phyloP scores from a whole-genome alignment of 768 basidiomycete genomes.

The Xanthoconium purpureum region DNA sequence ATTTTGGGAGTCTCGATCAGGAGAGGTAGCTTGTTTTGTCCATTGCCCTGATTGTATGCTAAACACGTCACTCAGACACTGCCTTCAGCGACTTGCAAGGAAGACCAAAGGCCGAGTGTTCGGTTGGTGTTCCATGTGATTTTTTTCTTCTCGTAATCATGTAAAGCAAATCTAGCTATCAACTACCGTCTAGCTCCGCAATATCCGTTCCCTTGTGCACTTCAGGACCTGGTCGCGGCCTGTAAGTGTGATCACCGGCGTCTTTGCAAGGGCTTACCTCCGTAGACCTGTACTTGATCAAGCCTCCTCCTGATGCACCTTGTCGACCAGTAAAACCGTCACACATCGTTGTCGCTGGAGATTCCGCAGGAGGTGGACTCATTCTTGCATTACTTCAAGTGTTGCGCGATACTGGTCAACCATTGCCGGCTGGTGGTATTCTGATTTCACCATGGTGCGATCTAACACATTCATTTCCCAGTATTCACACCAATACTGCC shows the following conservation, averaged over 20 bases:
- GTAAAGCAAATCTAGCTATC: constrained; percentile 48
- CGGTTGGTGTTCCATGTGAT: constrained; percentile 38
- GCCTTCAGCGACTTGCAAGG: constrained; percentile 80
- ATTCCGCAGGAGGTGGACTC: constrained; percentile 91
- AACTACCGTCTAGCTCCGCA: constrained; percentile 91
- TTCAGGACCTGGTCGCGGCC: constrained; percentile 86
- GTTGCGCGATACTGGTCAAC: constrained; percentile 80
- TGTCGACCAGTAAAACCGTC: constrained; percentile 80
- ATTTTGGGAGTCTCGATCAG: constrained; percentile 78
- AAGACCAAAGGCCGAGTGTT: constrained; percentile 93
- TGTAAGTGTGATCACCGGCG: constrained; percentile 46
- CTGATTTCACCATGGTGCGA: constrained; percentile 93
- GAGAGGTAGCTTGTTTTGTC: constrained; percentile 46
- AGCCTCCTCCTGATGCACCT: constrained; percentile 74
- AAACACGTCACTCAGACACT: constrained; percentile 43
- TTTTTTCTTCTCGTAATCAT: neutral
- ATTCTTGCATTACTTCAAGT: constrained; percentile 80
- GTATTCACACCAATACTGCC: constrained; percentile 77
- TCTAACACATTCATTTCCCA: constrained; percentile 94
- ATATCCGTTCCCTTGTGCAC: constrained; percentile 91
- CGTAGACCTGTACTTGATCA: constrained; percentile 81
- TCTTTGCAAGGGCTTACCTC: neutral
- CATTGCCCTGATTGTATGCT: constrained; percentile 4
- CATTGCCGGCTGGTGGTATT: constrained; percentile 82
- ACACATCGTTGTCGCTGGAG: constrained; percentile 83